Conservation (phyloP, 1,139 yeast genomes). For the Nakaseomyces glabratus region DNA sequence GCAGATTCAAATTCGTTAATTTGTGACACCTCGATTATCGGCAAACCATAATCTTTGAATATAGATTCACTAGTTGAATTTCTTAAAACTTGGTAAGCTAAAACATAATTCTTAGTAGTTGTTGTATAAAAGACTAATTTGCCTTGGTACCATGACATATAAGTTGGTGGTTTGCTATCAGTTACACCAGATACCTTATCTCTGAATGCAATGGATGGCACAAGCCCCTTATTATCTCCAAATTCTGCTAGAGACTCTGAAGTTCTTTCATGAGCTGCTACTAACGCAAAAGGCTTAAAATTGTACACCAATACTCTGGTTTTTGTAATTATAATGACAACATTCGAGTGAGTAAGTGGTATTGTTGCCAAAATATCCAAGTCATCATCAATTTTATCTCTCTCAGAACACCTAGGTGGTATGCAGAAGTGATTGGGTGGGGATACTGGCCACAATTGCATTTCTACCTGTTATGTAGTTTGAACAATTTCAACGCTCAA, state of each 20-base stretch:
- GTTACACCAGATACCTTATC: conserved; percentile 19
- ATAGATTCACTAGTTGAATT: conserved; percentile 17
- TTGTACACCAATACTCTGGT: conserved; percentile 27
- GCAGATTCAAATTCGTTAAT: conserved; percentile 15
- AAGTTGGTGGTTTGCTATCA: conserved; percentile 13
- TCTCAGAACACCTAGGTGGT: conserved; percentile 7
- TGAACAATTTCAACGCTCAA: no score
- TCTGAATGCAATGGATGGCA: conserved; percentile 15
- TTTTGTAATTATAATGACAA: conserved; percentile 23
- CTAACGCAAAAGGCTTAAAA: conserved; percentile 33
- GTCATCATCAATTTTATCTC: conserved; percentile 9
- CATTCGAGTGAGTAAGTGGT: conserved; percentile 20
- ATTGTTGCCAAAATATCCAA: conserved; percentile 18
- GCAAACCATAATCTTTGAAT: conserved; percentile 28
- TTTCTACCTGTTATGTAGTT: conserved; percentile 4
- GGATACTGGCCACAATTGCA: conserved; percentile 25
- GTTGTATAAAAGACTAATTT: conserved; percentile 24
- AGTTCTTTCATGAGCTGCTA: conserved; percentile 36
- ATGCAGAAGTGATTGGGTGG: conserved; percentile 20
- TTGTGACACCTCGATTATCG: conserved; percentile 14
- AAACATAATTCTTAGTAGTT: conserved; percentile 24
- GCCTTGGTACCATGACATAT: conserved; percentile 16
- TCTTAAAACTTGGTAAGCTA: conserved; percentile 27
- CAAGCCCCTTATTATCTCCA: conserved; percentile 32
- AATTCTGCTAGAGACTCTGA: conserved; percentile 32